Base-by-base conservation (phyloP, 78 protist species). In the Isochrysis galbana region DNA sequence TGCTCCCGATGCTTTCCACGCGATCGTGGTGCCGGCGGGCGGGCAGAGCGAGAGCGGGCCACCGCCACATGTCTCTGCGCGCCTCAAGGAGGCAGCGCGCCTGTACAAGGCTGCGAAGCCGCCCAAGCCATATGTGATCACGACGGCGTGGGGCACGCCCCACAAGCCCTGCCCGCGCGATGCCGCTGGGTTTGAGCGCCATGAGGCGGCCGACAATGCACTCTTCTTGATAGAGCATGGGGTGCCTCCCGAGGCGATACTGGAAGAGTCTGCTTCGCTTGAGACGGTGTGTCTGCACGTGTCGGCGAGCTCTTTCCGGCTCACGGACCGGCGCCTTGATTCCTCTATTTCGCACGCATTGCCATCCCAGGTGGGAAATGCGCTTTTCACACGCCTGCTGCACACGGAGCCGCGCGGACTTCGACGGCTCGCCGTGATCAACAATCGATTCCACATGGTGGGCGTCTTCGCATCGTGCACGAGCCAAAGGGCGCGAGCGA, bases 261-360 rank as follows among this genome's bases (percentile, higher is more conserved):
- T 91, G 23, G 70, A 46, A 46, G 93, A 91, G 39, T 17, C 25
- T 32, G 46, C 44, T 11, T 91, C 93, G 61, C 77, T 51, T 41
- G 93, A 91, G 88, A 91, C 93, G 67, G 44, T 83, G 29, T 87
- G 93, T n/a, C n/a, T n/a, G n/a, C n/a, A n/a, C n/a, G n/a, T n/a
- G n/a, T n/a, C n/a, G n/a, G n/a, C n/a, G n/a, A n/a, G n/a, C n/a
- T n/a, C n/a, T n/a, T n/a, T n/a, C n/a, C n/a, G n/a, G n/a, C n/a
- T n/a, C n/a, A n/a, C n/a, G n/a, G n/a, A n/a, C n/a, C n/a, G n/a
- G n/a, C n/a, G n/a, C n/a, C n/a, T n/a, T n/a, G n/a, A n/a, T n/a
- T n/a, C n/a, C n/a, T n/a, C n/a, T n/a, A n/a, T n/a, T n/a, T n/a
- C n/a, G n/a, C n/a, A n/a, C n/a, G n/a, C n/a, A n/a, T n/a, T n/a